A percentile compares a stretch with the other conserved stretches of the same genome.
phyloP scores from a whole-genome alignment of 805 yeast genomes.

The Kuraishia capsulata region DNA sequence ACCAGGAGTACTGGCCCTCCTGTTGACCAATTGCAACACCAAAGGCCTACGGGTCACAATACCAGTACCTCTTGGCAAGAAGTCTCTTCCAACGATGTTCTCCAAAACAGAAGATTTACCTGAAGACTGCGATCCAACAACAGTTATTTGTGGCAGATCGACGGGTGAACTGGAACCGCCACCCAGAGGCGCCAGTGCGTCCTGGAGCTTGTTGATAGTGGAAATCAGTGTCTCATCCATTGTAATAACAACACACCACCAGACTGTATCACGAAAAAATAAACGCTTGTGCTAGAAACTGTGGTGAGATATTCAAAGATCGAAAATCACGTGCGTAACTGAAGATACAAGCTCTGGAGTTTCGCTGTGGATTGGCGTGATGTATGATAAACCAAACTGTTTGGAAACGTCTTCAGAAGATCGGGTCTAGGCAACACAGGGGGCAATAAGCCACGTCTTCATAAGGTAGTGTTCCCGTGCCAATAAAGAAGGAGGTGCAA shows the following conservation, averaged over 20 bases:
- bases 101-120: constrained; percentile 96
- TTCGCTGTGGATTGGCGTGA: background rate
- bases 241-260: constrained; percentile 2
- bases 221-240: constrained; percentile 78
- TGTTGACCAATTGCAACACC: constrained; percentile 77
- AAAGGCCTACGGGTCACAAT: constrained; percentile 94
- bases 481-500: no score
- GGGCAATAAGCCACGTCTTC: no score
- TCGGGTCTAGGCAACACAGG: background rate
- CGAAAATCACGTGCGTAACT: background rate
- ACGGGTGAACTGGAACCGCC: constrained; percentile 85
- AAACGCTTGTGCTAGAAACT: no score
- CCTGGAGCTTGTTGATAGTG: constrained; percentile 85
- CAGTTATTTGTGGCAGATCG: constrained; percentile 91
- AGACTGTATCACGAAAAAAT: background rate
- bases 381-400: background rate
- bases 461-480: no score
- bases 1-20: constrained; percentile 29
- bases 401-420: background rate
- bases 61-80: constrained; percentile 94
- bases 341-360: background rate
- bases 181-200: constrained; percentile 94
- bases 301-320: no score
- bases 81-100: constrained; percentile 91
- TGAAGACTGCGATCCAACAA: constrained; percentile 96